Percentiles rank a stretch among this genome's conserved stretches.
Conservation (phyloP, 495 filamentous ascomycete genomes). For the Pseudomonodictys pantanalensis region DNA sequence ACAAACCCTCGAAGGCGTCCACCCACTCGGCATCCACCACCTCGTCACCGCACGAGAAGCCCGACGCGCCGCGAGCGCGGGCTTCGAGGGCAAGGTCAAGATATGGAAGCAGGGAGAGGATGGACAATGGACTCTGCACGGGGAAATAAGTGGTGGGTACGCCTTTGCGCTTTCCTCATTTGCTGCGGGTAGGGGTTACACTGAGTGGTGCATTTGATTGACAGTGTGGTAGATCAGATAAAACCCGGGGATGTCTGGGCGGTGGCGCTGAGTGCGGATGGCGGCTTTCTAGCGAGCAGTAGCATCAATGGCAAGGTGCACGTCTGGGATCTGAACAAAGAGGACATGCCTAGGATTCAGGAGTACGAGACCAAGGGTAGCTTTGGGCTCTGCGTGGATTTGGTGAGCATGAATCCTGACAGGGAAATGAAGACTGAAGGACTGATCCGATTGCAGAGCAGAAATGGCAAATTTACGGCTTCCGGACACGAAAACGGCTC, state of each 20-base stretch:
- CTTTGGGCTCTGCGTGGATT: constrained; percentile 84
- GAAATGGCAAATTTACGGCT: constrained; percentile 80
- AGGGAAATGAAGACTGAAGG: background rate
- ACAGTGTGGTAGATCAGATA: constrained; percentile 34
- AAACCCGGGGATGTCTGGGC: constrained; percentile 77
- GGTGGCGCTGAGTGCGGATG: constrained; percentile 75
- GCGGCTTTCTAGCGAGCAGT: constrained; percentile 75
- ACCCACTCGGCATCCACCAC: constrained; percentile 88
- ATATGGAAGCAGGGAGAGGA: constrained; percentile 64
- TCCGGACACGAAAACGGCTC: constrained; percentile 89
- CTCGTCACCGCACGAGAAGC: constrained; percentile 67
- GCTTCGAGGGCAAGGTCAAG: constrained; percentile 82
- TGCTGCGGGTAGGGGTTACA: background rate
- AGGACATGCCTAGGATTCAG: constrained; percentile 53
- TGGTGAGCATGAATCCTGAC: constrained; percentile 53
- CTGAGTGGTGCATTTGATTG: too few species aligned
- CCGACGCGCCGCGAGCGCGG: constrained; percentile 69
- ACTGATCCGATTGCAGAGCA: constrained; percentile 46
- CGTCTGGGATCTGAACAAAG: constrained; percentile 70
- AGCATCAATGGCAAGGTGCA: constrained; percentile 81
- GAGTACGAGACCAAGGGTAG: constrained; percentile 87
- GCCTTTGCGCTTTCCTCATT: constrained; percentile 1
- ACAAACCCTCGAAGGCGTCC: constrained; percentile 72
- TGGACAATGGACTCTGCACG: constrained; percentile 50
- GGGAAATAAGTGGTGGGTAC: constrained; percentile 47